Base-by-base conservation (phyloP, 768 basidiomycete genomes). In the Boletus rubroflammeus region DNA sequence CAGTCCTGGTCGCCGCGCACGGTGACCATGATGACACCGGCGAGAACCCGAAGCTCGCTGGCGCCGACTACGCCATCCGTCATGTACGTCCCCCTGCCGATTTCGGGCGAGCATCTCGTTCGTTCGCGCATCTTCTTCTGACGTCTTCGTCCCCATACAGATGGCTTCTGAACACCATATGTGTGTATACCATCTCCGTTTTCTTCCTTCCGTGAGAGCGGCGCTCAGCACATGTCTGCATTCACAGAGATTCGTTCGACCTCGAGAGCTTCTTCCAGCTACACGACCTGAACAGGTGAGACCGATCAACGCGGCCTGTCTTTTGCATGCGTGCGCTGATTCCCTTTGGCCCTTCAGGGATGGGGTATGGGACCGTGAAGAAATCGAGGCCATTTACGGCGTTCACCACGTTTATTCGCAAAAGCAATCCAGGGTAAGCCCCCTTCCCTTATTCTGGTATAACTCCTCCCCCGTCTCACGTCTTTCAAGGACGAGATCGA, bases 361-460 rank as follows among this genome's bases (percentile, higher is more conserved):
- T 65, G 91, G 91, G 0, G 64, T 80, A 50, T 93, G 93, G 86
- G 86, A 91, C 67, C 76, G 77, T 54, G 85, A 85, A 51, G 96
- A 99, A 70, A 88, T 99, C 56, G 89, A 97, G 71, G 93, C 94
- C 19, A 84, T 99, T 36, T 99, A 99, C 61, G 96, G 96, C 50
- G 88, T 98, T 8, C 93, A 97, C 69, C 95, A 98, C 65, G 79
- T 93, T 53, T 91, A 88, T 68, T 89, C 86, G 41, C 86, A 86
- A 76, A 86, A 86, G 73, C 82, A 87, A 72, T 90, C 85, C 31
- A 86, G 83, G 78, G 88, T 81, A 53, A 25, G 54, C 28, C 6
- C 34, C 8, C 8, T 6, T 25, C 28, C 4, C 44, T 14, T 3
- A 19, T 21, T 7, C 26, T 0, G 41, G 41, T 21, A 32, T 15